Conservation (phyloP, 1,284 basidiomycete genomes). For the Afroboletus lepidellus region DNA sequence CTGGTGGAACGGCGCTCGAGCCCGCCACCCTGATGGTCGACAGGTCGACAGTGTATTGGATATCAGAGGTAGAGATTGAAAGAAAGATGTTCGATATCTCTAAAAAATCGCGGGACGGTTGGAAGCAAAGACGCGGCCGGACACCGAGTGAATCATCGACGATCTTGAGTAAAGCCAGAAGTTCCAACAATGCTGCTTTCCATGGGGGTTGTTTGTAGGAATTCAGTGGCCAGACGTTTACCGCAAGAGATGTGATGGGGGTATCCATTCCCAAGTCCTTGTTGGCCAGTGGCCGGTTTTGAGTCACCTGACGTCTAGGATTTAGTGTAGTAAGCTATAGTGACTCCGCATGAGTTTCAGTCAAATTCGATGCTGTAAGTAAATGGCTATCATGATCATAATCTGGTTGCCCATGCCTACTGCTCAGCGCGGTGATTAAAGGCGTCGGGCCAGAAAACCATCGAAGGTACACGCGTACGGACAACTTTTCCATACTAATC, state of each 20-base stretch:
- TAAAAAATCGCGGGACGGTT: conserved; percentile 20
- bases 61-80: conserved; percentile 4
- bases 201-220: conserved; percentile 1
- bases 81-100: conserved; percentile 15
- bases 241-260: conserved; percentile 14
- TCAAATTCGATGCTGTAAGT: no score
- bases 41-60: conserved; percentile 17
- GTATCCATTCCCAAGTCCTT: not conserved
- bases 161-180: conserved; percentile 11
- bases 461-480: no score
- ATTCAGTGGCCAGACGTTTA: not conserved
- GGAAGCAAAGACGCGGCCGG: conserved; percentile 18
- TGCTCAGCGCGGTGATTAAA: no score
- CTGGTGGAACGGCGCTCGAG: not conserved
- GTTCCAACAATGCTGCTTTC: conserved; percentile 11
- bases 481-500: no score
- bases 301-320: conserved; percentile 12
- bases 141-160: conserved; percentile 4
- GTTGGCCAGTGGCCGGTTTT: not conserved
- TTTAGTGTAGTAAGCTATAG: no score
- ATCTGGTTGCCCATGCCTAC: no score
- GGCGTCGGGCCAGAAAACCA: no score
- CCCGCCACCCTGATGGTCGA: not conserved
- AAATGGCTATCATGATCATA: no score
- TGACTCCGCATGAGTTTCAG: no score